Conservation (phyloP, 202 grass and related monocot species). For the Eragrostis tef region DNA sequence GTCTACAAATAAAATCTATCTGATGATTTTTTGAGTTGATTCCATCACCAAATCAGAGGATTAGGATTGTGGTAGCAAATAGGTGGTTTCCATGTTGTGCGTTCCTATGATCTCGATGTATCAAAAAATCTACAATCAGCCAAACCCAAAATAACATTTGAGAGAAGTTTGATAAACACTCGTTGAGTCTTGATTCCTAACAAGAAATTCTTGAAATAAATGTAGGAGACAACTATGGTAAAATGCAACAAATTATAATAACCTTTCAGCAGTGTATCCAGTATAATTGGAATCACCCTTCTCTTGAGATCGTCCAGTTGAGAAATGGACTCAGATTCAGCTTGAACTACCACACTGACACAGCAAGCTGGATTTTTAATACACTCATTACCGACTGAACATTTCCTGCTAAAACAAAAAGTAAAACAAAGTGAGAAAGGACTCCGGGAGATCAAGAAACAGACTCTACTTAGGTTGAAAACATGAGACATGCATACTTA, state of each 20-base stretch:
- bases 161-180: neutral
- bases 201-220: constrained; percentile 12
- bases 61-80: too few species aligned
- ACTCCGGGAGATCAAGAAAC: constrained; percentile 16
- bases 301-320: constrained; percentile 69
- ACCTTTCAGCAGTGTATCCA: constrained; percentile 77
- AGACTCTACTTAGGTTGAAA: neutral
- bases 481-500: neutral
- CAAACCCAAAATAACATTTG: neutral
- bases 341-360: constrained; percentile 61
- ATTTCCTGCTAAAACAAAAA: constrained; percentile 63
- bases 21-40: too few species aligned
- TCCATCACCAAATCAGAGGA: too few species aligned
- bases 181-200: neutral
- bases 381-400: constrained; percentile 38
- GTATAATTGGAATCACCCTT: constrained; percentile 61
- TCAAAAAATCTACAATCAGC: neutral
- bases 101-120: too few species aligned
- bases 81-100: too few species aligned
- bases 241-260: constrained; percentile 35
- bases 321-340: constrained; percentile 42
- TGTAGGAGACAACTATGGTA: constrained; percentile 11
- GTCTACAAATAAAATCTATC: too few species aligned
- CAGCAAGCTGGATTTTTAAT: constrained; percentile 59
- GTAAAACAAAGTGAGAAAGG: constrained; percentile 25